A percentile compares a stretch with the other conserved stretches of the same genome.
These are phyloP conservation scores for Kazachstania africana DNA, from an alignment of 805 yeast species.

Conservation along the genomic window DNA sequence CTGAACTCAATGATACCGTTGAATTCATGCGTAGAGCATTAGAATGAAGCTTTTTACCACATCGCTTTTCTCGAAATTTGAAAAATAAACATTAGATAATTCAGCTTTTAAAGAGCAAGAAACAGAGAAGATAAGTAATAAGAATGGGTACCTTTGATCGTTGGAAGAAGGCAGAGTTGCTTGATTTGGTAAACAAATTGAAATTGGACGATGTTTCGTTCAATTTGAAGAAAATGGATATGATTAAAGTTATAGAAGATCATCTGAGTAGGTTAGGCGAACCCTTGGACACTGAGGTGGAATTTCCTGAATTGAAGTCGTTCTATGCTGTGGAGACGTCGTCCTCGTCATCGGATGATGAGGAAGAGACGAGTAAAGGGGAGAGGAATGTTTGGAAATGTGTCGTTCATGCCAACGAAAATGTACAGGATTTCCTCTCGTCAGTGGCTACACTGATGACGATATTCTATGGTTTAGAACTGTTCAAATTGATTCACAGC, in stretches of 20 bases:
- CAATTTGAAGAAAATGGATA: constrained; percentile 9
- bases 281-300: constrained; percentile 15
- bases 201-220: constrained; percentile 10
- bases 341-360: no score
- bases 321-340: constrained; percentile 11
- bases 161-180: constrained; percentile 20
- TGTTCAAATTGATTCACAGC: constrained; percentile 4
- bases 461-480: constrained; percentile 14
- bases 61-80: not conserved
- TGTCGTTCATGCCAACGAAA: constrained; percentile 17
- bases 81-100: not conserved
- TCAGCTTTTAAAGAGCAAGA: no score
- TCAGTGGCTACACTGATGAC: constrained; percentile 13
- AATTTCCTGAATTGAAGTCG: constrained; percentile 19
- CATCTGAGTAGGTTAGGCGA: constrained; percentile 9
- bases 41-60: constrained; percentile 7
- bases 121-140: not conserved
- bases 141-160: constrained; percentile 5
- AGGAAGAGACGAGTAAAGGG: no score
- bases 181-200: constrained; percentile 19
- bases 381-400: constrained; percentile 2
- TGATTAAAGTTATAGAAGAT: constrained; percentile 11
- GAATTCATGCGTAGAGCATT: constrained; percentile 26
- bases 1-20: constrained; percentile 24
- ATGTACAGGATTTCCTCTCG: constrained; percentile 18